Conservation (phyloP, 2,329 filamentous ascomycete genomes). For the Paraconiothyrium brasiliense region DNA sequence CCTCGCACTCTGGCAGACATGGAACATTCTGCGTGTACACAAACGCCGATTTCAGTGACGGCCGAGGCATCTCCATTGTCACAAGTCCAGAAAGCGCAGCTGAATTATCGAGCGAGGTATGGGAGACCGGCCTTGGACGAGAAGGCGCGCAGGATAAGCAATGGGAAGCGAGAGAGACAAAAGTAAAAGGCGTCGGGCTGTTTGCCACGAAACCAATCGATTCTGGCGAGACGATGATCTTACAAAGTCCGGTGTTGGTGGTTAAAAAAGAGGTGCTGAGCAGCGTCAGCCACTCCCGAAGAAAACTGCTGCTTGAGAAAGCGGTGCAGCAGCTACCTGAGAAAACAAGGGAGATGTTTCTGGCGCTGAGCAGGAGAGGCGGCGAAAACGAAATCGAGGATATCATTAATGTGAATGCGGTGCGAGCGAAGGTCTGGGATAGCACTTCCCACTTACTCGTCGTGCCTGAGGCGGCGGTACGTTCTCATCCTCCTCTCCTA, state of each 20-base stretch:
- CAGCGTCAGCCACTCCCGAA: slow-evolving; percentile 16
- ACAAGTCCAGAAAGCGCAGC: slow-evolving; percentile 37
- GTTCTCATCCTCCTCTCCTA: slow-evolving; percentile 13
- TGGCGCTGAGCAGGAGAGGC: slow-evolving; percentile 29
- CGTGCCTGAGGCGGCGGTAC: slow-evolving; percentile 42
- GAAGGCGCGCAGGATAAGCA: not conserved
- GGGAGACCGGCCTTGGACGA: not conserved
- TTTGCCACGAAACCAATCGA: slow-evolving; percentile 33
- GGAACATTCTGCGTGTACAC: slow-evolving; percentile 40
- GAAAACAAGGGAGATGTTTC: slow-evolving; percentile 26
- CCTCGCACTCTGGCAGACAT: slow-evolving; percentile 16
- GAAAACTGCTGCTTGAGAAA: slow-evolving; percentile 25
- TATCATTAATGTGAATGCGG: slow-evolving; percentile 36
- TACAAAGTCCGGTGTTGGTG: slow-evolving; percentile 37
- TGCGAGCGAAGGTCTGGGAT: slow-evolving; percentile 34
- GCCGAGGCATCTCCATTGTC: slow-evolving; percentile 43
- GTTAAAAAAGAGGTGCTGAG: slow-evolving; percentile 28
- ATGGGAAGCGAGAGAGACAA: slow-evolving; percentile 33
- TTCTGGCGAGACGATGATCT: slow-evolving; percentile 36
- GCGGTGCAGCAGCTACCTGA: slow-evolving; percentile 38
- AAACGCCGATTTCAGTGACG: slow-evolving; percentile 33
- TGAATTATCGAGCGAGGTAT: slow-evolving; percentile 26
- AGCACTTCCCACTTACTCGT: slow-evolving; percentile 30
- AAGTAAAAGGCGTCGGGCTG: slow-evolving; percentile 36
- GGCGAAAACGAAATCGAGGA: slow-evolving; percentile 31